Conservation (phyloP, 129 eudicot genomes). For the Saposhnikovia divaricata region DNA sequence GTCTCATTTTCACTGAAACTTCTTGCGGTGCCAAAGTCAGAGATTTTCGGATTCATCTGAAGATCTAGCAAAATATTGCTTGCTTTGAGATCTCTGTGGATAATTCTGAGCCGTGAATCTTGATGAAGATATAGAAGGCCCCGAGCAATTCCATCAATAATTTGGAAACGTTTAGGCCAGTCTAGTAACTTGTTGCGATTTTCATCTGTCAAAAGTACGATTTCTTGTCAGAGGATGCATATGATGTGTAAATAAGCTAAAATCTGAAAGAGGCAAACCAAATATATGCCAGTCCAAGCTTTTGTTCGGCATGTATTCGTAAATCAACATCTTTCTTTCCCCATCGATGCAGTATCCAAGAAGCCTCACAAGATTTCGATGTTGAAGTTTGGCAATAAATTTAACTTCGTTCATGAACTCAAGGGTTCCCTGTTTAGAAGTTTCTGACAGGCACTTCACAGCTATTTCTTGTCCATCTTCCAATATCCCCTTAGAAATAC, state of each 20-base stretch:
- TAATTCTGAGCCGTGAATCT: background rate
- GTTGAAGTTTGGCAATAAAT: constrained; percentile 12
- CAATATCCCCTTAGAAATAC: background rate
- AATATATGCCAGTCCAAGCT: constrained; percentile 1
- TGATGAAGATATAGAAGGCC: constrained; percentile 5
- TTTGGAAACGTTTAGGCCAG: constrained; percentile 4
- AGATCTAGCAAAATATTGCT: constrained; percentile 1
- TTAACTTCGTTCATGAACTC: constrained; percentile 9
- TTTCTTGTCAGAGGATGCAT: background rate
- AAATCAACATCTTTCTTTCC: constrained; percentile 4
- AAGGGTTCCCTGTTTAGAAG: constrained; percentile 7
- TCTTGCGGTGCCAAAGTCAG: constrained; percentile 5
- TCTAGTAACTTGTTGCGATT: background rate
- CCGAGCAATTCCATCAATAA: constrained; percentile 3
- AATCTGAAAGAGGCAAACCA: background rate
- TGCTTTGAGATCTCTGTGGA: constrained; percentile 6
- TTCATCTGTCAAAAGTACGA: background rate
- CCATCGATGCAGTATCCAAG: constrained; percentile 1
- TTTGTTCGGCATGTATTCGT: constrained; percentile 3
- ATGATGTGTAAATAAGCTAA: background rate
- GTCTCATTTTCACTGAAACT: constrained; percentile 2
- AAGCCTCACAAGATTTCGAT: constrained; percentile 7
- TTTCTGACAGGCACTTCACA: constrained; percentile 13
- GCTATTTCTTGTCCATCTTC: constrained; percentile 13
- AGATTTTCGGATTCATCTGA: background rate